phyloP scores from a whole-genome alignment of 2,329 filamentous ascomycete species.

The Nannizziopsis barbatae region DNA sequence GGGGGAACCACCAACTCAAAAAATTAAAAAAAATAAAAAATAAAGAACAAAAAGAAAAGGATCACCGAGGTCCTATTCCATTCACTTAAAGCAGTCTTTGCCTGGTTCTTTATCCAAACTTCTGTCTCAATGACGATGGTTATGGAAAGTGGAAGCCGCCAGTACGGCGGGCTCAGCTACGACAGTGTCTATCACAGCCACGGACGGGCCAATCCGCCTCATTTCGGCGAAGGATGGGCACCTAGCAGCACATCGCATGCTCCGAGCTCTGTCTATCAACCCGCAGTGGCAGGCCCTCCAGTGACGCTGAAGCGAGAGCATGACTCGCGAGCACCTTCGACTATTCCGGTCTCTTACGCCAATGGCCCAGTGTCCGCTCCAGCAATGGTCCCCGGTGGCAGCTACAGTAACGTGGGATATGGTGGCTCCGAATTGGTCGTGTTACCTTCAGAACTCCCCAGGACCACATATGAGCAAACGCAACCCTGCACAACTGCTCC shows the following conservation, averaged over 20 bases:
- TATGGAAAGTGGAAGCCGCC: constrained; percentile 77
- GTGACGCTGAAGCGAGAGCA: constrained; percentile 47
- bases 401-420: constrained; percentile 52
- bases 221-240: constrained; percentile 90
- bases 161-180: constrained; percentile 68
- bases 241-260: constrained; percentile 45
- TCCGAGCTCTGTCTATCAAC: constrained; percentile 50
- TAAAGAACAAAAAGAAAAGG: too few relatives aligned
- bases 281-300: constrained; percentile 51
- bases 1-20: background rate
- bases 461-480: constrained; percentile 58
- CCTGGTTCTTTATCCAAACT: background rate
- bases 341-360: constrained; percentile 58
- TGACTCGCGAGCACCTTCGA: constrained; percentile 42
- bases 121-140: constrained; percentile 76
- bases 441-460: constrained; percentile 64
- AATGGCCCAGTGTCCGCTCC: constrained; percentile 62
- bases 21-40: background rate
- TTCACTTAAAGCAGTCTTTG: background rate
- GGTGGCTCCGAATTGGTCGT: constrained; percentile 56
- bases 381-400: constrained; percentile 58
- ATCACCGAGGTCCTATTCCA: too few relatives aligned
- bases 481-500: constrained; percentile 58
- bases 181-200: constrained; percentile 61
- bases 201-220: constrained; percentile 52